A percentile compares a stretch with the other conserved stretches of the same genome.
Evolutionary conservation across 225 moss, liverwort and hornwort genomes (phyloP).

Genomic region (Marchantia paleacea): DNA sequence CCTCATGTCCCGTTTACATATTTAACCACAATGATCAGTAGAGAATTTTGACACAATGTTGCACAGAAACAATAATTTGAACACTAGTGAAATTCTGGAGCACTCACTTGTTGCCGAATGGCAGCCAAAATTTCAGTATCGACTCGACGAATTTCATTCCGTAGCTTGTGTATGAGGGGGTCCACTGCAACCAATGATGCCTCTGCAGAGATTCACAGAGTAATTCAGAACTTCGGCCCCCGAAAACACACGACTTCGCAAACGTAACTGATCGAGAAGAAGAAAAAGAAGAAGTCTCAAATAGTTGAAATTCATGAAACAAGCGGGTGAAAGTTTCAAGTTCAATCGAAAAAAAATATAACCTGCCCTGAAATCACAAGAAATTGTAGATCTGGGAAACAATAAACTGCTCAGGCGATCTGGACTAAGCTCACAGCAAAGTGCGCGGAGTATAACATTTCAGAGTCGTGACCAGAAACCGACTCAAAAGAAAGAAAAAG

Average conservation of each 20-base stretch:
- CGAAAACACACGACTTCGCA: background rate
- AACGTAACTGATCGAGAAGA: background rate
- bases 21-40: background rate
- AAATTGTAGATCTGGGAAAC: background rate
- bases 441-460: background rate
- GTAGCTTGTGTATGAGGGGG: slow-evolving; percentile 84
- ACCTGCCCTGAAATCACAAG: background rate
- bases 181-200: slow-evolving; percentile 93
- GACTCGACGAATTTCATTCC: slow-evolving; percentile 93
- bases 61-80: background rate
- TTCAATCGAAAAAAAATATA: background rate
- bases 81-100: background rate
- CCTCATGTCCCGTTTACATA: background rate
- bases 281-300: too few species aligned
- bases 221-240: background rate
- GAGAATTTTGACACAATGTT: background rate
- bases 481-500: background rate
- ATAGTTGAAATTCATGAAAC: background rate
- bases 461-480: background rate
- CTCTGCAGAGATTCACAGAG: slow-evolving; percentile 50
- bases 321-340: background rate
- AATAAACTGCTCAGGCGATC: background rate
- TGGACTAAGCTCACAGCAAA: background rate
- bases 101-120: slow-evolving; percentile 96
- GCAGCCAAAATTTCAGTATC: slow-evolving; percentile 96